phyloP scores from a whole-genome alignment of 2,329 filamentous ascomycete genomes.

The Cryphonectria nitschkei region DNA sequence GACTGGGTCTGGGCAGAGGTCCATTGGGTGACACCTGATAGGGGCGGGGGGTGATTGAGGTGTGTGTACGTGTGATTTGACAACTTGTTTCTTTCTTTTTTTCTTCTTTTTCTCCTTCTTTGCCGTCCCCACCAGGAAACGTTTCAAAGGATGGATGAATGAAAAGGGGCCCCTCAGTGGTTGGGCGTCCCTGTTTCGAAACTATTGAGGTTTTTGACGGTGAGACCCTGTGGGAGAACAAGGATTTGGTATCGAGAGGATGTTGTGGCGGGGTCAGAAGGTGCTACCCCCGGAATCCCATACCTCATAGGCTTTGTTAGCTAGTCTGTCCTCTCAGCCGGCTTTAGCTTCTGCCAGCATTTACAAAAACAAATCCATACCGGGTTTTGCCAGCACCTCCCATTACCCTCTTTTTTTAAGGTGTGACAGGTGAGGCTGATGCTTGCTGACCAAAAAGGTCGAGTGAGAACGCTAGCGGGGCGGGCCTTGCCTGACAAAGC shows the following conservation, averaged over 20 bases:
- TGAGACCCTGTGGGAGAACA: not conserved
- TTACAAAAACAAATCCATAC: not conserved
- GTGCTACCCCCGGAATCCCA: not conserved
- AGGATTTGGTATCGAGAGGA: not conserved
- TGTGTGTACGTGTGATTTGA: not conserved
- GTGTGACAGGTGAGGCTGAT: not conserved
- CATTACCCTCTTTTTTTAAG: not conserved
- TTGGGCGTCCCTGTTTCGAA: not conserved
- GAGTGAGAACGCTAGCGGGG: not conserved
- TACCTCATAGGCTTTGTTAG: not conserved
- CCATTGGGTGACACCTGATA: slow-evolving; percentile 12
- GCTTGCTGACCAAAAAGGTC: not conserved
- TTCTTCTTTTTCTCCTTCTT: not conserved
- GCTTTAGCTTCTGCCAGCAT: not conserved
- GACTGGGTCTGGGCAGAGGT: slow-evolving; percentile 45
- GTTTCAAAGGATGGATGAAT: not conserved
- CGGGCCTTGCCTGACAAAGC: not conserved
- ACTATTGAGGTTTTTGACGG: not conserved
- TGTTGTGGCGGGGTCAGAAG: not conserved
- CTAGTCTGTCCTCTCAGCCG: not conserved
- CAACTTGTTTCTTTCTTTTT: not conserved
- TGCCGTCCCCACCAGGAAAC: not conserved
- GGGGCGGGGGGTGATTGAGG: slow-evolving; percentile 2
- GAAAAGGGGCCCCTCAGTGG: not conserved
- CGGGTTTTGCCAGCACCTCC: not conserved